Conservation (phyloP, 306 rosid species). For the Prunus davidiana region DNA sequence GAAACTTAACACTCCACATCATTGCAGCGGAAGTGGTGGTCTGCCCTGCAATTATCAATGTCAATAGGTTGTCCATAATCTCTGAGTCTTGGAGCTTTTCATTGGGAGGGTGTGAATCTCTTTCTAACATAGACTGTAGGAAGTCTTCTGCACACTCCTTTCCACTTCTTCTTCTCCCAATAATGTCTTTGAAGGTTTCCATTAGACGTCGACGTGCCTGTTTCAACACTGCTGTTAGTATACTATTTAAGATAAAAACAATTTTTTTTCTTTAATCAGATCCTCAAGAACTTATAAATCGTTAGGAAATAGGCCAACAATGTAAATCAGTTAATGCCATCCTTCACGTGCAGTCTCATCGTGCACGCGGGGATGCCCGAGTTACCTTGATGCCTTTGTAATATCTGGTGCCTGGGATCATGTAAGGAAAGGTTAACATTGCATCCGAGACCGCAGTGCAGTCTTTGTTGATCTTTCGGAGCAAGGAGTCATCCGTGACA, state of each 20-base stretch:
- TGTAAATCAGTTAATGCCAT: neutral
- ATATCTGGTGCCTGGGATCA: slow-evolving; percentile 72
- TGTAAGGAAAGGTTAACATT: slow-evolving; percentile 58
- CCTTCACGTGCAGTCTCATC: too few species aligned
- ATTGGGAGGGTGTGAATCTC: slow-evolving; percentile 38
- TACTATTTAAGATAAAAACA: neutral
- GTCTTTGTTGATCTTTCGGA: slow-evolving; percentile 49
- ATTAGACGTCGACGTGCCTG: slow-evolving; percentile 67
- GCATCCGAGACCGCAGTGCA: slow-evolving; percentile 48
- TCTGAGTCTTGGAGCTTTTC: slow-evolving; percentile 69
- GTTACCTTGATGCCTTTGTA: slow-evolving; percentile 61
- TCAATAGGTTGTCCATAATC: slow-evolving; percentile 62
- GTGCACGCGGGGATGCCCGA: too few species aligned
- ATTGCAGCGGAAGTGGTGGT: slow-evolving; percentile 73
- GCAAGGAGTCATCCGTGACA: slow-evolving; percentile 47
- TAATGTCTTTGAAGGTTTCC: slow-evolving; percentile 47
- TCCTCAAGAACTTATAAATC: too few species aligned
- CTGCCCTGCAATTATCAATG: slow-evolving; percentile 65
- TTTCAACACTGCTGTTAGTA: slow-evolving; percentile 14
- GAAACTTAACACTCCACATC: slow-evolving; percentile 81
- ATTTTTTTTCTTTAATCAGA: too few species aligned
- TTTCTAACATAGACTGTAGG: slow-evolving; percentile 55
- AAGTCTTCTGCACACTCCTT: slow-evolving; percentile 46
- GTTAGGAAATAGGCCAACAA: neutral
- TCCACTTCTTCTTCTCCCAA: slow-evolving; percentile 48